Base-by-base conservation (phyloP, 768 basidiomycete species). In the Naganishia randhawae region DNA sequence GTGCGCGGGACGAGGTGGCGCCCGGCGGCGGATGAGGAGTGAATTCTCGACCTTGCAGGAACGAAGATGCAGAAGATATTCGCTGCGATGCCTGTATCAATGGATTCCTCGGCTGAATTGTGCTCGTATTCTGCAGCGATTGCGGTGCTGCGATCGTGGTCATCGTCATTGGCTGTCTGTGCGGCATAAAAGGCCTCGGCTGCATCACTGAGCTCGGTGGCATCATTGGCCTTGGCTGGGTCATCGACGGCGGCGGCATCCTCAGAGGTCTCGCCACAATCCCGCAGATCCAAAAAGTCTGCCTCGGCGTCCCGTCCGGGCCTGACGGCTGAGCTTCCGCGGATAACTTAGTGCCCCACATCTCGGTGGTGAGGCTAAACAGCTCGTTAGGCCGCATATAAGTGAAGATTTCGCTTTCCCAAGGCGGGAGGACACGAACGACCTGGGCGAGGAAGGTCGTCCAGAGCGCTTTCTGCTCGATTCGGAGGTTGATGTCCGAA, bases 381-480 rank as follows among this genome's bases (percentile, higher is more conserved):
- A 61, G 25, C n/a, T 61, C 57, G 39, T 61, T 61, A 1, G 57
- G 57, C 37, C 57, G 57, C 57, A 61, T 61, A 42, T 39, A 61
- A 22, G 57, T 61, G 33, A 61, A 61, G 39, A 61, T 61, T 27
- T 61, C 57, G 25, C 33, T 39, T 61, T 61, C 57, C 57, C 57
- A 61, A 3, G 57, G 57, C 29, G 57, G 57, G 13, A 61, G 39
- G 2, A 5, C 5, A 8, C 57, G 57, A 41, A 61, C 57, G 37
- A 61, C 57, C 29, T 61, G 57, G 3, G 37, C 25, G 9, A 61
- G 39, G 39, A 61, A 61, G 11, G 57, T 13, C 14, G 33, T 11
- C 57, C 57, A 61, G 3, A 61, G 57, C 11, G 39, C n/a, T 61
- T 61, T 61, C 41, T 61, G 57, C 27, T 61, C 57, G 57, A 61